Evolutionary conservation across 768 basidiomycete species (phyloP).

Genomic region (Exsudoporus frostii): DNA sequence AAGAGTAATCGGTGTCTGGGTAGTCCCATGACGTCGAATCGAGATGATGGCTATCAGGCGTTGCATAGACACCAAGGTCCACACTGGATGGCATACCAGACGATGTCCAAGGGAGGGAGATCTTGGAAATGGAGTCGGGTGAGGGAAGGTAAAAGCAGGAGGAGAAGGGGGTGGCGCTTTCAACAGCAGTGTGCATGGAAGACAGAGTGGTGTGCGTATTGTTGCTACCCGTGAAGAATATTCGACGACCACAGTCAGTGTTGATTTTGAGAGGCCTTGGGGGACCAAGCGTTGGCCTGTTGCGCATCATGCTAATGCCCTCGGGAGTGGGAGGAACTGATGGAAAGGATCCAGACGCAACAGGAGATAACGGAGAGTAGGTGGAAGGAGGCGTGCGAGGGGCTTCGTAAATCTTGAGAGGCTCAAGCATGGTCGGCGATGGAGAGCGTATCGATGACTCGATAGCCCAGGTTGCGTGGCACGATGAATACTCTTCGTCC

Average conservation of each 20-base stretch:
- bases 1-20: slow-evolving; percentile 45
- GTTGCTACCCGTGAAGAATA: slow-evolving; percentile 38
- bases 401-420: slow-evolving; percentile 43
- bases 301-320: slow-evolving; percentile 41
- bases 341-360: slow-evolving; percentile 34
- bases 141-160: slow-evolving; percentile 55
- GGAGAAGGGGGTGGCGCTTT: slow-evolving; percentile 54
- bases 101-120: slow-evolving; percentile 33
- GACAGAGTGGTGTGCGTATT: slow-evolving; percentile 48
- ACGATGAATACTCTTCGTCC: slow-evolving; percentile 40
- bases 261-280: slow-evolving; percentile 56
- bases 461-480: slow-evolving; percentile 53
- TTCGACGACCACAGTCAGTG: slow-evolving; percentile 41
- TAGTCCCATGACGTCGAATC: slow-evolving; percentile 48
- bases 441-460: slow-evolving; percentile 51
- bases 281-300: slow-evolving; percentile 33
- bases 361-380: slow-evolving; percentile 47
- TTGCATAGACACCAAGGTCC: slow-evolving; percentile 37
- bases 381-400: slow-evolving; percentile 50
- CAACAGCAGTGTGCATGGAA: slow-evolving; percentile 77
- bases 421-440: slow-evolving; percentile 36
- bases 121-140: slow-evolving; percentile 38
- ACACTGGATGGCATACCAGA: slow-evolving; percentile 38
- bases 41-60: slow-evolving; percentile 48
- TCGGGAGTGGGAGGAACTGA: slow-evolving; percentile 62